Evolutionary conservation across 2,329 filamentous ascomycete species (phyloP).

Genomic region (Davidsoniella eucalypti): DNA sequence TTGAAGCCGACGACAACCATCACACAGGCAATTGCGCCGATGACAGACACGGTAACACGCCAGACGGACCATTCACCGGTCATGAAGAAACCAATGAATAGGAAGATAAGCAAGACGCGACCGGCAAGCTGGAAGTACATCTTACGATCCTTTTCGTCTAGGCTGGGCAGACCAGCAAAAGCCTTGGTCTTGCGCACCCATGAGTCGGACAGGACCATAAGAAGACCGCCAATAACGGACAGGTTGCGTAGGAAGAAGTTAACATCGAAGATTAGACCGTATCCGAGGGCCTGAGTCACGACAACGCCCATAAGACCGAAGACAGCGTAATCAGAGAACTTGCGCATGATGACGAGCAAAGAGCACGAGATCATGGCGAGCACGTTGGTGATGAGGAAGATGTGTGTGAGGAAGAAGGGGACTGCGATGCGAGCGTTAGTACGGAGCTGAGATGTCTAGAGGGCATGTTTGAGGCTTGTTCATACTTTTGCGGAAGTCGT

Average conservation of each 20-base stretch:
- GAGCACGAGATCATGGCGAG: conserved; percentile 75
- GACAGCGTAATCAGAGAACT: conserved; percentile 86
- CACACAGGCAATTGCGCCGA: conserved; percentile 81
- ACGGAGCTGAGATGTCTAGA: not conserved
- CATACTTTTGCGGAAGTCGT: conserved; percentile 87
- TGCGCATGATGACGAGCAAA: conserved; percentile 73
- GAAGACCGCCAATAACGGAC: conserved; percentile 86
- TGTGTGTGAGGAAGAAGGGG: conserved; percentile 70
- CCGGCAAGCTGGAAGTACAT: conserved; percentile 99
- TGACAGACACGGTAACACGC: conserved; percentile 65
- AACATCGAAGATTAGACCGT: conserved; percentile 94
- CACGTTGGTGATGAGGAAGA: conserved; percentile 85
- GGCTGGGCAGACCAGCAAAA: conserved; percentile 78
- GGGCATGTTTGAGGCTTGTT: not conserved
- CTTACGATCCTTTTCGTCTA: conserved; percentile 99
- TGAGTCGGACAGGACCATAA: conserved; percentile 96
- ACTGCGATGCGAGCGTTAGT: conserved; percentile 36
- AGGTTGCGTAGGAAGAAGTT: conserved; percentile 99
- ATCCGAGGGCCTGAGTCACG: conserved; percentile 82
- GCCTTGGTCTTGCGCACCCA: conserved; percentile 97
- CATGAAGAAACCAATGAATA: conserved; percentile 94
- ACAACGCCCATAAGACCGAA: conserved; percentile 81
- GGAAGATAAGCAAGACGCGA: conserved; percentile 87
- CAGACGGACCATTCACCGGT: conserved; percentile 84
- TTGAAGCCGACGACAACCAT: conserved; percentile 99